Evolutionary conservation across 2,329 filamentous ascomycete species (phyloP).

Genomic region (Aureobasidium pullulans): DNA sequence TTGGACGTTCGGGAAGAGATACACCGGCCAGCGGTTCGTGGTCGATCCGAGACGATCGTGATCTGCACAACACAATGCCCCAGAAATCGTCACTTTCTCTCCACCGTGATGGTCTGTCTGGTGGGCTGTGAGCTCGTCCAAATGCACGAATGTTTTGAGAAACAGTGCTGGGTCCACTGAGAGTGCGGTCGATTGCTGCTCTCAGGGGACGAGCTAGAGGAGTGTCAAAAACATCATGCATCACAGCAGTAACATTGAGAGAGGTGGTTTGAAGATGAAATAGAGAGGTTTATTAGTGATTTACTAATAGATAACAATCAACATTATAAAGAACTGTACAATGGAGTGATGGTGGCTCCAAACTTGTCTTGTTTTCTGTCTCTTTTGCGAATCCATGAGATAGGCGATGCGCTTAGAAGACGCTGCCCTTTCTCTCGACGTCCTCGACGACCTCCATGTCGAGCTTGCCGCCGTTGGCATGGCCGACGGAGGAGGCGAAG

Average conservation of each 20-base stretch:
- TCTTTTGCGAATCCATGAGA: neutral
- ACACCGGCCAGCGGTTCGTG: neutral
- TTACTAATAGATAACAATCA: neutral
- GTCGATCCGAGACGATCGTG: neutral
- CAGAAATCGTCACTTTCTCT: neutral
- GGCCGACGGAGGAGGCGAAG: conserved; percentile 53
- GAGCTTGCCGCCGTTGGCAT: conserved; percentile 33
- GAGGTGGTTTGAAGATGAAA: neutral
- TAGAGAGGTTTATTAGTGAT: neutral
- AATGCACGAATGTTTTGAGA: neutral
- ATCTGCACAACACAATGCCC: neutral
- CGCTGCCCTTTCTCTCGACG: conserved; percentile 29
- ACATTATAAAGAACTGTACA: conserved; percentile 1
- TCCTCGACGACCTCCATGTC: conserved; percentile 22
- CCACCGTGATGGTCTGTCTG: neutral
- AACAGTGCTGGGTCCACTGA: too few relatives aligned
- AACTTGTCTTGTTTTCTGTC: neutral
- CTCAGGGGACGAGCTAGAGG: too few relatives aligned
- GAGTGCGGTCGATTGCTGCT: too few relatives aligned
- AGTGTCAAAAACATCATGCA: neutral
- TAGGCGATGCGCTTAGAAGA: conserved; percentile 22
- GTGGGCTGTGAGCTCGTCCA: neutral
- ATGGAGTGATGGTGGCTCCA: neutral
- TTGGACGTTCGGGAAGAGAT: neutral
- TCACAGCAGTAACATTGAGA: neutral